A percentile compares a stretch with the other conserved stretches of the same genome.
Conservation (phyloP, 345 rosid genomes). For the Geranium rotundifolium region DNA sequence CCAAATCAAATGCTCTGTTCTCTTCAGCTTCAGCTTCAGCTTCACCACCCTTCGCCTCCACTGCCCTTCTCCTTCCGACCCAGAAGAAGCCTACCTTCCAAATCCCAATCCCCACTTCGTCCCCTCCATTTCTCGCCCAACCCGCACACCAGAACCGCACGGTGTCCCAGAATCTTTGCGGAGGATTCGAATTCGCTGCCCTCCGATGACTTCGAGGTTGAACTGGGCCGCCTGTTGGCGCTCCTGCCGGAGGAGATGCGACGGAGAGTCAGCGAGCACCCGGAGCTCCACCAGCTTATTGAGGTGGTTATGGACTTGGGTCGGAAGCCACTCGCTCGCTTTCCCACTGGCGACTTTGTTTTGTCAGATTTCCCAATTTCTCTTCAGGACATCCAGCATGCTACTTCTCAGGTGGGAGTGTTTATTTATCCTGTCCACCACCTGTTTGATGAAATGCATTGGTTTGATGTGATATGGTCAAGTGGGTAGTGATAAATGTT, state of each 20-base stretch:
- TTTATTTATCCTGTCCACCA: not conserved
- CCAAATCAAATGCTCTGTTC: slow-evolving; percentile 25
- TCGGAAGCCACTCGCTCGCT: slow-evolving; percentile 72
- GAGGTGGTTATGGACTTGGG: slow-evolving; percentile 92
- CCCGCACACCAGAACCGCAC: not conserved
- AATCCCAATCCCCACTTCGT: slow-evolving; percentile 4
- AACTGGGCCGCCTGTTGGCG: slow-evolving; percentile 57
- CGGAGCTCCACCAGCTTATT: slow-evolving; percentile 43
- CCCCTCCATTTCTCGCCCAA: slow-evolving; percentile 11
- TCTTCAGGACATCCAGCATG: slow-evolving; percentile 43
- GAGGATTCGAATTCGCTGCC: slow-evolving; percentile 13
- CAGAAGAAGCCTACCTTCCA: slow-evolving; percentile 1
- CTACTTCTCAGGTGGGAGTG: slow-evolving; percentile 53
- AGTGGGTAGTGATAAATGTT: not conserved
- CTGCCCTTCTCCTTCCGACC: not conserved
- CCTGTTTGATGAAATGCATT: slow-evolving; percentile 9
- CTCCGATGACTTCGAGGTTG: slow-evolving; percentile 37
- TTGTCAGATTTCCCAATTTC: slow-evolving; percentile 54
- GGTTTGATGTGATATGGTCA: not conserved
- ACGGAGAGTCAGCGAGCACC: slow-evolving; percentile 41
- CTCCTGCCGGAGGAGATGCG: slow-evolving; percentile 62
- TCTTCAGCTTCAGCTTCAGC: slow-evolving; percentile 13
- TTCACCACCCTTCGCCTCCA: slow-evolving; percentile 6
- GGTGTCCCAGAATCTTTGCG: slow-evolving; percentile 1
- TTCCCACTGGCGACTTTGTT: slow-evolving; percentile 78